Conservation (phyloP, 805 yeast species). For the Blastobotrys muscicola region DNA sequence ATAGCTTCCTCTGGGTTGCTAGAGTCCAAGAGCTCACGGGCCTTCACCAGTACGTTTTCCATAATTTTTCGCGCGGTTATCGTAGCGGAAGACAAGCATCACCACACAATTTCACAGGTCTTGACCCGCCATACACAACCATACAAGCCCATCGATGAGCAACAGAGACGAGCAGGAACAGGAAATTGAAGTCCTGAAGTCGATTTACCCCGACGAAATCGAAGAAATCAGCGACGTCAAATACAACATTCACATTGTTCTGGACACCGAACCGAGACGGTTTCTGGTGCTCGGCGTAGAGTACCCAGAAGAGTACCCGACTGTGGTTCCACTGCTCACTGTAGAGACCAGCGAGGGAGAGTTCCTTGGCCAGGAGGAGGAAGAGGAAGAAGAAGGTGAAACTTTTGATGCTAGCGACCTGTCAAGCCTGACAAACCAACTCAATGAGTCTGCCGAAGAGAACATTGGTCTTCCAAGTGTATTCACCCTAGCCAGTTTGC, state of each 20-base stretch:
- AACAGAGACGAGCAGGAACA: conserved; percentile 75
- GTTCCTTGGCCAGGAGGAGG: conserved; percentile 28
- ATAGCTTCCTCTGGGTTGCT: conserved; percentile 49
- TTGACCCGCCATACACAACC: not conserved
- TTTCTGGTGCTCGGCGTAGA: conserved; percentile 45
- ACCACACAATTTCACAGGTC: not conserved
- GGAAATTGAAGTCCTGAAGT: conserved; percentile 80
- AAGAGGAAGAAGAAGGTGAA: conserved; percentile 38
- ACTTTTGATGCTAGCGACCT: conserved; percentile 36
- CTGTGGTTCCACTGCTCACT: conserved; percentile 54
- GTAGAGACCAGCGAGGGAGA: conserved; percentile 30
- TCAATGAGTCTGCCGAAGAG: conserved; percentile 45
- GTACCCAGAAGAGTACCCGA: conserved; percentile 78
- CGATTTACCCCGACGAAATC: conserved; percentile 90
- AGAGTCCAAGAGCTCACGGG: conserved; percentile 37
- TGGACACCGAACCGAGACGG: conserved; percentile 64
- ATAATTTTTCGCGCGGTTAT: conserved; percentile 1
- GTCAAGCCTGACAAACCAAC: conserved; percentile 14
- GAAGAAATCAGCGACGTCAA: conserved; percentile 35
- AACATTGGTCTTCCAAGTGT: conserved; percentile 88
- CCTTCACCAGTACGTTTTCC: conserved; percentile 17
- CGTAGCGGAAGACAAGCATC: conserved; percentile 1
- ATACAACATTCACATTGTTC: conserved; percentile 46
- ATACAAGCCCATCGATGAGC: conserved; percentile 56
- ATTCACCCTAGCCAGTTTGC: conserved; percentile 63